Evolutionary conservation across 2,329 filamentous ascomycete species (phyloP).

Genomic region (Erysiphe neolycopersici): DNA sequence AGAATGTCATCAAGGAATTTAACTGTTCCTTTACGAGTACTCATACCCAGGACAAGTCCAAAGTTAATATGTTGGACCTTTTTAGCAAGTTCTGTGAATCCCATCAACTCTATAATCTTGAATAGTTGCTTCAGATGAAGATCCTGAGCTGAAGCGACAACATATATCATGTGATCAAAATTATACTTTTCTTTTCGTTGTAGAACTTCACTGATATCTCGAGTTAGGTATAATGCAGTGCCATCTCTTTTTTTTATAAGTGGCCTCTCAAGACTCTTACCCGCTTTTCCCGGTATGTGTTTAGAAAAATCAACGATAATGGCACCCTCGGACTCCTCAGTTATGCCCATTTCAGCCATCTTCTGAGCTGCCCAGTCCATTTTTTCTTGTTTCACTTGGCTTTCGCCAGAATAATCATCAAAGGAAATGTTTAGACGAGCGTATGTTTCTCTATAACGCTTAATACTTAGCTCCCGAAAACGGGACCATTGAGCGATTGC

Average conservation of each 20-base stretch:
- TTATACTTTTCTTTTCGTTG: slow-evolving; percentile 34
- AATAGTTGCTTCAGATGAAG: slow-evolving; percentile 49
- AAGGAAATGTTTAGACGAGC: slow-evolving; percentile 44
- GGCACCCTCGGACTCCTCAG: slow-evolving; percentile 44
- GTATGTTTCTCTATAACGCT: slow-evolving; percentile 40
- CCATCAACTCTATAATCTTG: slow-evolving; percentile 50
- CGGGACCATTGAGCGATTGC: slow-evolving; percentile 36
- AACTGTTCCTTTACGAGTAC: slow-evolving; percentile 44
- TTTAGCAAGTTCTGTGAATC: slow-evolving; percentile 35
- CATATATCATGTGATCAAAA: slow-evolving; percentile 61
- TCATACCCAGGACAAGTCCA: slow-evolving; percentile 44
- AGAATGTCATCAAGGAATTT: slow-evolving; percentile 49
- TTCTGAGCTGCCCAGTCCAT: slow-evolving; percentile 37
- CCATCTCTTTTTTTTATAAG: slow-evolving; percentile 49
- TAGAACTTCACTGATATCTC: slow-evolving; percentile 50
- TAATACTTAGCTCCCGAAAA: slow-evolving; percentile 40
- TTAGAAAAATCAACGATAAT: slow-evolving; percentile 46
- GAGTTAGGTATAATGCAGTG: slow-evolving; percentile 50
- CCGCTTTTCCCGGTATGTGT: slow-evolving; percentile 35
- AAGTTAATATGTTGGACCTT: slow-evolving; percentile 55
- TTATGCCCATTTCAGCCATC: slow-evolving; percentile 36
- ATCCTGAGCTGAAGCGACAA: slow-evolving; percentile 46
- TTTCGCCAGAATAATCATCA: slow-evolving; percentile 48
- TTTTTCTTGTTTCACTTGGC: slow-evolving; percentile 36
- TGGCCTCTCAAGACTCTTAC: slow-evolving; percentile 42